These are phyloP conservation scores for Ogataea ramenticola DNA, from an alignment of 805 yeast species.

Conservation along the genomic window DNA sequence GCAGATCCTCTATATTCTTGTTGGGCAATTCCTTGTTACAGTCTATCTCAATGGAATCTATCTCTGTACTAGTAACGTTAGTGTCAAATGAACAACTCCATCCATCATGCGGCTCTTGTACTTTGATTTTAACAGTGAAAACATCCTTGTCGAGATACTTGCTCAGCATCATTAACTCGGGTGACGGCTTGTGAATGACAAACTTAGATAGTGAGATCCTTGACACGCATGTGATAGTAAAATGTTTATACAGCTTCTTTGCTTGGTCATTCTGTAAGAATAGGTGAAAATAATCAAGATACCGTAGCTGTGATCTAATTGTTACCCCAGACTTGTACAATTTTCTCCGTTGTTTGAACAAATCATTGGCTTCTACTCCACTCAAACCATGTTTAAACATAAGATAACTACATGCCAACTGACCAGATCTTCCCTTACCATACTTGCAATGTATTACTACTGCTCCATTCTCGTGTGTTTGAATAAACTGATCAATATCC, in stretches of 20 bases:
- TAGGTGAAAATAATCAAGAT: constrained; percentile 43
- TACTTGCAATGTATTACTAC: constrained; percentile 82
- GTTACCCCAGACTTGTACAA: constrained; percentile 61
- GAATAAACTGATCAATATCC: constrained; percentile 39
- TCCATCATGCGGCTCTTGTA: neutral
- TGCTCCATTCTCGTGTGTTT: constrained; percentile 22
- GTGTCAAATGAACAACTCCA: no score
- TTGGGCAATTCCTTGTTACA: neutral
- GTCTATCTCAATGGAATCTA: neutral
- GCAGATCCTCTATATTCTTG: neutral
- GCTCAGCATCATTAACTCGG: neutral
- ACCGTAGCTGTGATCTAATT: constrained; percentile 62
- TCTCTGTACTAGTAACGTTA: no score
- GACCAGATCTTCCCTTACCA: constrained; percentile 90
- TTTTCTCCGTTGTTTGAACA: constrained; percentile 49
- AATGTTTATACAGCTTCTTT: neutral
- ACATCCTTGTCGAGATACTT: neutral
- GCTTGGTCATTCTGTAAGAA: neutral
- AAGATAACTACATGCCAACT: constrained; percentile 62
- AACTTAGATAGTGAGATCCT: neutral
- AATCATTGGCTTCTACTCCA: constrained; percentile 38
- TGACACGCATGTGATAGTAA: neutral
- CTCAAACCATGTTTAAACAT: constrained; percentile 37
- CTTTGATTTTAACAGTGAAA: neutral
- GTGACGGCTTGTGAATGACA: neutral